Percentiles rank a stretch among this genome's conserved stretches.
phyloP scores from a whole-genome alignment of 257 asterid species.

The Cinchona pubescens region DNA sequence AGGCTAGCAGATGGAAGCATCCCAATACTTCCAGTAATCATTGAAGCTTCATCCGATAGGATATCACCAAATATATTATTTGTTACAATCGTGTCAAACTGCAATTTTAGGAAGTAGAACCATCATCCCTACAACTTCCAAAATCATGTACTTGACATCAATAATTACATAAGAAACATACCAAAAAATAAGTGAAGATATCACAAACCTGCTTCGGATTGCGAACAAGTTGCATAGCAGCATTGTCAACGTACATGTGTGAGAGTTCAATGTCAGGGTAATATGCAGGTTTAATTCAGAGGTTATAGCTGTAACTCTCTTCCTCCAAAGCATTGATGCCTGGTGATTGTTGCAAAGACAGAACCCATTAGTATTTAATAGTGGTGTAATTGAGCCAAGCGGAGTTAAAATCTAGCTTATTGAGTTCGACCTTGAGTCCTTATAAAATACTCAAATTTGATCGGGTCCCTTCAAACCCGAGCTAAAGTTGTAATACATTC shows the following conservation, averaged over 20 bases:
- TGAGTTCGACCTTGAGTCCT: not conserved
- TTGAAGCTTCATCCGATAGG: slow-evolving; percentile 96
- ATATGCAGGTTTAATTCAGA: too few relatives aligned
- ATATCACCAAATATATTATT: slow-evolving; percentile 97
- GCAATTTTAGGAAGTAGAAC: slow-evolving; percentile 33
- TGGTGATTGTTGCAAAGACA: slow-evolving; percentile 18
- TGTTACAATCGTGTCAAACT: slow-evolving; percentile 97
- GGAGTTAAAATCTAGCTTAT: not conserved
- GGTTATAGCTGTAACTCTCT: slow-evolving; percentile 57
- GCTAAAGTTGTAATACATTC: not conserved
- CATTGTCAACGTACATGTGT: slow-evolving; percentile 98
- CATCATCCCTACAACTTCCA: slow-evolving; percentile 9
- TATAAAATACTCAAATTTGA: not conserved
- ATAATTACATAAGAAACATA: slow-evolving; percentile 3
- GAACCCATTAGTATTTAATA: not conserved
- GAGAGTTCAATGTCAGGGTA: slow-evolving; percentile 94
- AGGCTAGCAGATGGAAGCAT: slow-evolving; percentile 99
- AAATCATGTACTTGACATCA: slow-evolving; percentile 2
- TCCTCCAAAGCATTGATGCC: slow-evolving; percentile 99
- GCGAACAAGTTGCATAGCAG: slow-evolving; percentile 99
- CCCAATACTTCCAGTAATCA: slow-evolving; percentile 98
- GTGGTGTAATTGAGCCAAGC: not conserved
- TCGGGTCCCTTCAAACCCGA: not conserved
- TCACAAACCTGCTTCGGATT: slow-evolving; percentile 82
- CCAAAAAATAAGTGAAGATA: not conserved